A percentile compares a stretch with the other conserved stretches of the same genome.
These are phyloP conservation scores for Limonium bicolor DNA, from an alignment of 148 eudicot genomes.

Conservation along the genomic window DNA sequence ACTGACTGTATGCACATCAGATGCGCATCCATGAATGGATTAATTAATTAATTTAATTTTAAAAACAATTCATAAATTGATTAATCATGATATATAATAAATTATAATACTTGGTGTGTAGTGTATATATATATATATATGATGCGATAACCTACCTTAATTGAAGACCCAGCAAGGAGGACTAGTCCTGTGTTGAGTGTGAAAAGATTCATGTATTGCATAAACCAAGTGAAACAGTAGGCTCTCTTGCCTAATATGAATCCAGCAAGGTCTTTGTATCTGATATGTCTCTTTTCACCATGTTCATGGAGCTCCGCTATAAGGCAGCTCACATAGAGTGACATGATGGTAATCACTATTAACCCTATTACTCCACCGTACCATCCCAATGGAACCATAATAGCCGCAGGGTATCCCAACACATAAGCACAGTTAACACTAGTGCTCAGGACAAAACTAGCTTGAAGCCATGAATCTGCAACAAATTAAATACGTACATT, in stretches of 20 bases:
- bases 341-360: slow-evolving; percentile 40
- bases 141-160: slow-evolving; percentile 59
- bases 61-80: no score
- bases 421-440: slow-evolving; percentile 84
- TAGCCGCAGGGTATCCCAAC: slow-evolving; percentile 62
- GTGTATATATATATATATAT: neutral
- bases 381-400: slow-evolving; percentile 90
- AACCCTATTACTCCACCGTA: slow-evolving; percentile 58
- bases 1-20: slow-evolving; percentile 69
- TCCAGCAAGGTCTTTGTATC: slow-evolving; percentile 81
- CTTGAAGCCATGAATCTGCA: slow-evolving; percentile 89
- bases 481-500: no score
- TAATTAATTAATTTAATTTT: no score
- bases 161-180: slow-evolving; percentile 60
- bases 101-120: neutral
- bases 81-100: neutral
- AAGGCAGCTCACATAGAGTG: slow-evolving; percentile 67
- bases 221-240: slow-evolving; percentile 58
- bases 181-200: slow-evolving; percentile 75
- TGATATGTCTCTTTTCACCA: slow-evolving; percentile 72
- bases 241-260: slow-evolving; percentile 58
- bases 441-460: slow-evolving; percentile 65
- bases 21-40: no score
- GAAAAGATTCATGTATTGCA: slow-evolving; percentile 74
- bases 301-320: slow-evolving; percentile 70